Conservation (phyloP, 768 basidiomycete species). For the Mycena metata region DNA sequence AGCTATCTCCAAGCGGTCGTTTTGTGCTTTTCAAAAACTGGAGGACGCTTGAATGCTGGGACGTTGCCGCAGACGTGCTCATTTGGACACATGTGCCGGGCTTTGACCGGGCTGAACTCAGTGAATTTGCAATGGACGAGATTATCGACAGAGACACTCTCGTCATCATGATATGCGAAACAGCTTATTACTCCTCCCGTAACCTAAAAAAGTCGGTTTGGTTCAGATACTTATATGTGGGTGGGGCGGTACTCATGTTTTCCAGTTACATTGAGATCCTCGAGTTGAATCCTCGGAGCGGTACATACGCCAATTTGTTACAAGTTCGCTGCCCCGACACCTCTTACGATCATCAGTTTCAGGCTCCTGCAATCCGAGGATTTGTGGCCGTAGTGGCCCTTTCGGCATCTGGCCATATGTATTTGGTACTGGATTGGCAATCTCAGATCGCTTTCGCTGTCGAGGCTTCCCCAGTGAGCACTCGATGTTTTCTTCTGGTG, state of each 20-base stretch:
- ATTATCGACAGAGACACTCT: background rate
- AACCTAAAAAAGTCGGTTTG: constrained; percentile 11
- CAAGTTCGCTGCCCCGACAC: background rate
- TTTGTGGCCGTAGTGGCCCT: background rate
- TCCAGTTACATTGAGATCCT: constrained; percentile 23
- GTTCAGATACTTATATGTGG: no score
- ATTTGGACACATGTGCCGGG: constrained; percentile 16
- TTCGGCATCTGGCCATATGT: no score
- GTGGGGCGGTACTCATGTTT: background rate
- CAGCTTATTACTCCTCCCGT: background rate
- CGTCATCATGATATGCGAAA: constrained; percentile 12
- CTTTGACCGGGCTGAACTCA: background rate
- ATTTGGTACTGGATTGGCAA: constrained; percentile 16
- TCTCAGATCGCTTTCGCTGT: background rate
- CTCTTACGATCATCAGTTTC: background rate
- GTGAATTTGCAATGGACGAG: constrained; percentile 26
- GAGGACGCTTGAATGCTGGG: constrained; percentile 30
- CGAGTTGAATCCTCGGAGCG: constrained; percentile 4
- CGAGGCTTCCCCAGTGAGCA: background rate
- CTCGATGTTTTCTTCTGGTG: background rate
- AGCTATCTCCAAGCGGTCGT: constrained; percentile 16
- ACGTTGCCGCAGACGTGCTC: constrained; percentile 5
- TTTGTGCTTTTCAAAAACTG: constrained; percentile 22
- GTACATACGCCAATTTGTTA: background rate
- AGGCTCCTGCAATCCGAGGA: background rate